These are phyloP conservation scores for Torrubiellomyces zombiae DNA, from an alignment of 2,329 filamentous ascomycete genomes.

Conservation along the genomic window DNA sequence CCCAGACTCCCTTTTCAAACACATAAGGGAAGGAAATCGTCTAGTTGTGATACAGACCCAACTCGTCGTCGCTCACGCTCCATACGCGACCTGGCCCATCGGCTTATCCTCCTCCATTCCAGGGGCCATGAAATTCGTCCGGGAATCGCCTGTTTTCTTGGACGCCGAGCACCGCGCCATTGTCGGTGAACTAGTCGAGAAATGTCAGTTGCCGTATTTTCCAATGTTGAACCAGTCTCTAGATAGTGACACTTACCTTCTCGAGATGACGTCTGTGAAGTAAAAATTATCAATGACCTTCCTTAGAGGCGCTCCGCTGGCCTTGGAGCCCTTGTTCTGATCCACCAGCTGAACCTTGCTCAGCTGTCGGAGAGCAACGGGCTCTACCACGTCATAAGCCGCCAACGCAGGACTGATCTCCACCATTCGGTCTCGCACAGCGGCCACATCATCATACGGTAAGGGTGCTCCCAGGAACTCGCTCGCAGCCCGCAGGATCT, in stretches of 20 bases:
- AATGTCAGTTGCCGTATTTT: slow-evolving; percentile 8
- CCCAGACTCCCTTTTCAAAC: slow-evolving; percentile 10
- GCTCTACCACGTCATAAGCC: slow-evolving; percentile 82
- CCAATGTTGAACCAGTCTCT: slow-evolving; percentile 6
- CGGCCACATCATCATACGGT: slow-evolving; percentile 83
- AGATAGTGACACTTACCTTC: slow-evolving; percentile 49
- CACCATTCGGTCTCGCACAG: slow-evolving; percentile 80
- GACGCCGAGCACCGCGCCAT: slow-evolving; percentile 96
- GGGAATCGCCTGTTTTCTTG: slow-evolving; percentile 65
- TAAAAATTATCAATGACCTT: slow-evolving; percentile 92
- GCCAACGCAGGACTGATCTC: slow-evolving; percentile 85
- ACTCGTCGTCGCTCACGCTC: slow-evolving; percentile 32
- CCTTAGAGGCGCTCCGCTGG: slow-evolving; percentile 58
- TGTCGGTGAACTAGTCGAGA: slow-evolving; percentile 62
- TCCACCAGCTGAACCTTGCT: slow-evolving; percentile 93
- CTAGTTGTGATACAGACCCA: slow-evolving; percentile 19
- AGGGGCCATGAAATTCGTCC: slow-evolving; percentile 65
- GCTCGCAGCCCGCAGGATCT: slow-evolving; percentile 84
- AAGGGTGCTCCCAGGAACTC: slow-evolving; percentile 81
- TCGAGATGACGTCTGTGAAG: slow-evolving; percentile 92
- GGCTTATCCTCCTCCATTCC: slow-evolving; percentile 48
- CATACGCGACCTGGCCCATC: slow-evolving; percentile 44
- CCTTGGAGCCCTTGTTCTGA: slow-evolving; percentile 76
- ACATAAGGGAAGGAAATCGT: slow-evolving; percentile 15
- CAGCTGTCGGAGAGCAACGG: slow-evolving; percentile 53